A percentile compares a stretch with the other conserved stretches of the same genome.
Conservation (phyloP, 768 basidiomycete species). For the Cyathus striatus region DNA sequence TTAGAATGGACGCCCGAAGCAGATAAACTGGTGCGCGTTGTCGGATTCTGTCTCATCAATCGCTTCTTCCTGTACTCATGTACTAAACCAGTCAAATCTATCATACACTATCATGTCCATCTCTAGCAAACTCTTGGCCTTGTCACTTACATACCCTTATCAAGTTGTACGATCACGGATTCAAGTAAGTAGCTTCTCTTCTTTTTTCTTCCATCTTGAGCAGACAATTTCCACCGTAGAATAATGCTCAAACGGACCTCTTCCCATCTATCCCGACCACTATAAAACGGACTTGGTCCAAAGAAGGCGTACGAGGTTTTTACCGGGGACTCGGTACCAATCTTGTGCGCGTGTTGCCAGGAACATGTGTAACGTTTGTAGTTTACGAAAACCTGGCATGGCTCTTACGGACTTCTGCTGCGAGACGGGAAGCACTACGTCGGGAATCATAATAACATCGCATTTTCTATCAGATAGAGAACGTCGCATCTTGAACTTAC, state of each 20-base stretch:
- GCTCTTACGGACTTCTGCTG: constrained; percentile 65
- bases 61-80: constrained; percentile 2
- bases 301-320: constrained; percentile 82
- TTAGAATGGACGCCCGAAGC: constrained; percentile 62
- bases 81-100: constrained; percentile 65
- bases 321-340: constrained; percentile 96
- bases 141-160: constrained; percentile 89
- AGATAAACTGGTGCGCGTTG: constrained; percentile 56
- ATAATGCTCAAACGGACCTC: constrained; percentile 56
- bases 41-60: constrained; percentile 1
- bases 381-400: constrained; percentile 93
- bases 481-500: too few relatives aligned
- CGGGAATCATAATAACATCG: too few relatives aligned
- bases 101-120: constrained; percentile 93
- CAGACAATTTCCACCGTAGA: constrained; percentile 30
- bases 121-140: constrained; percentile 80
- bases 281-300: constrained; percentile 72
- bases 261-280: constrained; percentile 85
- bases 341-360: constrained; percentile 89
- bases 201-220: neutral
- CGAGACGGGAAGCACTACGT: constrained; percentile 34
- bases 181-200: constrained; percentile 50
- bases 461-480: too few relatives aligned
- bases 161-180: constrained; percentile 94
- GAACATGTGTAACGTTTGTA: constrained; percentile 96